Evolutionary conservation across 2,329 filamentous ascomycete genomes (phyloP).

Genomic region (Curvularia lunata): DNA sequence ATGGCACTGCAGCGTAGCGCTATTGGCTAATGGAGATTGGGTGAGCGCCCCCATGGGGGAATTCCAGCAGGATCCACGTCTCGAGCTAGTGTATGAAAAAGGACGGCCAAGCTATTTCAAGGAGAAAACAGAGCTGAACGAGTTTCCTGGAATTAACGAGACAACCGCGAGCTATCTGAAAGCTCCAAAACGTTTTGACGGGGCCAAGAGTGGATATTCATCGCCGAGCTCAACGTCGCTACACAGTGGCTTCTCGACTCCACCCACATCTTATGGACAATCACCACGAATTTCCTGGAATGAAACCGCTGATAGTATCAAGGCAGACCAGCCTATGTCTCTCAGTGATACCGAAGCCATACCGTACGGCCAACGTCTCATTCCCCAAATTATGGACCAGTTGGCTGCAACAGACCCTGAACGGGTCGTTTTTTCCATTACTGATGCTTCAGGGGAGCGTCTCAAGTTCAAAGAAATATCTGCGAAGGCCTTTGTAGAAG

Average conservation of each 20-base stretch:
- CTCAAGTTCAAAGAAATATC: conserved; percentile 31
- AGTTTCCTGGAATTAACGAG: conserved; percentile 10
- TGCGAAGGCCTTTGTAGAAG: conserved; percentile 38
- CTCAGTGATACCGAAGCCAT: neutral
- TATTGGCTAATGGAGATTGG: conserved; percentile 19
- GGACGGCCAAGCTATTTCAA: conserved; percentile 29
- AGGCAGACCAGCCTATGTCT: neutral
- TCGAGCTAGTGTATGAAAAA: conserved; percentile 28
- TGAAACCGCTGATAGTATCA: no score
- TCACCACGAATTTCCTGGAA: neutral
- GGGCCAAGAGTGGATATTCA: conserved; percentile 14
- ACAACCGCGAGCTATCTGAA: conserved; percentile 11
- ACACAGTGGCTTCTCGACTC: conserved; percentile 10
- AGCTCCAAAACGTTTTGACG: conserved; percentile 4
- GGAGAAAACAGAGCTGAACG: conserved; percentile 16
- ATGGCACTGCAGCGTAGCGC: conserved; percentile 28
- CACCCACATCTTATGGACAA: neutral
- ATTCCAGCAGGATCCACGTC: conserved; percentile 16
- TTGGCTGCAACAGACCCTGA: conserved; percentile 27
- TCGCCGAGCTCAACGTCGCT: conserved; percentile 8
- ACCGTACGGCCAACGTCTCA: conserved; percentile 25
- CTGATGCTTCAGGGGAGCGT: conserved; percentile 10
- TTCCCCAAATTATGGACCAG: conserved; percentile 33
- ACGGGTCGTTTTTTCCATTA: conserved; percentile 27
- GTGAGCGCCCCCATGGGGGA: conserved; percentile 11